Percentiles rank a stretch among this genome's conserved stretches.
Conservation (phyloP, 2,329 filamentous ascomycete species). For the Ophiostoma tasmaniense region DNA sequence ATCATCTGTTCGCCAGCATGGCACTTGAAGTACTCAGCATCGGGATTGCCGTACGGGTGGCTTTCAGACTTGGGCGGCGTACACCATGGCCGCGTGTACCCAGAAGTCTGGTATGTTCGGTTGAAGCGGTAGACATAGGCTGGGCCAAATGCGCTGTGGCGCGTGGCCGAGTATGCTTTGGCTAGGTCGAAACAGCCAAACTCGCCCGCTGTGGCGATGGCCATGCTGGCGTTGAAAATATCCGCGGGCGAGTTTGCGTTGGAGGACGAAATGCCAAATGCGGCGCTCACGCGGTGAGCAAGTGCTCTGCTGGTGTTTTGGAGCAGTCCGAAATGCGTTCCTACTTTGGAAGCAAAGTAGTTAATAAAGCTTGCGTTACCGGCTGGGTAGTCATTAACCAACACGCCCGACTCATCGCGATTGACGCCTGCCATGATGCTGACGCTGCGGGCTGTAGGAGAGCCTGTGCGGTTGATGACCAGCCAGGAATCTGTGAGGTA, state of each 20-base stretch:
- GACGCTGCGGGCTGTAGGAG: conserved; percentile 22
- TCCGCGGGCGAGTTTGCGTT: conserved; percentile 17
- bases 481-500: conserved; percentile 25
- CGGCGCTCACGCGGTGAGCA: not conserved
- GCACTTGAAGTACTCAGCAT: conserved; percentile 35
- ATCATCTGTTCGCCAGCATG: conserved; percentile 33
- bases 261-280: conserved; percentile 16
- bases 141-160: conserved; percentile 26
- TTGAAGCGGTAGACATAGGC: conserved; percentile 34
- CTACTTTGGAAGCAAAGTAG: conserved; percentile 20
- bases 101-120: conserved; percentile 30
- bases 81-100: conserved; percentile 28
- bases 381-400: conserved; percentile 22
- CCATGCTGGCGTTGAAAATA: conserved; percentile 29
- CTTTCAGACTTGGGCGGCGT: conserved; percentile 23
- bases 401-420: conserved; percentile 27
- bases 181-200: conserved; percentile 32
- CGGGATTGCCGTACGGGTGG: conserved; percentile 29
- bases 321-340: conserved; percentile 17
- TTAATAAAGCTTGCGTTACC: conserved; percentile 19
- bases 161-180: conserved; percentile 30
- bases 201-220: conserved; percentile 26
- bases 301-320: not conserved
- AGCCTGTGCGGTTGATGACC: conserved; percentile 23
- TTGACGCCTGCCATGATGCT: conserved; percentile 31